phyloP scores from a whole-genome alignment of 108 stramenopile genomes.

The Nitzschia sp. region DNA sequence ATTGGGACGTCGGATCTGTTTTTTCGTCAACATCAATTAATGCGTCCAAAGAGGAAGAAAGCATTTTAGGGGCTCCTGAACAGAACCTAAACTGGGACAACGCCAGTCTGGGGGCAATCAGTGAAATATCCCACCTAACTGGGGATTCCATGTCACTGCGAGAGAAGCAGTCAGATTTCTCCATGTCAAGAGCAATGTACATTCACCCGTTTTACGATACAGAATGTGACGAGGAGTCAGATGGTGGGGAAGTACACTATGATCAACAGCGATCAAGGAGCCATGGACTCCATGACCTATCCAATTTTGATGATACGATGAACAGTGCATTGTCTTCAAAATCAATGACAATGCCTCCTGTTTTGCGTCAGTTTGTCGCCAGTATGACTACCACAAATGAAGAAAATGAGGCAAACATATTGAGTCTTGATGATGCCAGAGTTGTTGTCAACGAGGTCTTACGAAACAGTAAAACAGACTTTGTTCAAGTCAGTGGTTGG shows the following conservation, averaged over 20 bases:
- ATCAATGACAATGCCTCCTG: too few species aligned
- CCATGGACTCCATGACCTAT: too few species aligned
- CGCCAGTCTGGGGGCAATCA: conserved; percentile 5
- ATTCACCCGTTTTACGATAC: conserved; percentile 1
- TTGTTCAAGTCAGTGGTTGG: neutral
- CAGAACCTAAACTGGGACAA: conserved; percentile 13
- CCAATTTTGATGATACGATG: too few species aligned
- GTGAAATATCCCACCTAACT: conserved; percentile 17
- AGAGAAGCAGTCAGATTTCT: neutral
- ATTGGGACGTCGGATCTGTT: conserved; percentile 16
- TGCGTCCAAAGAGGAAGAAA: neutral
- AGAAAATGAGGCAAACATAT: neutral
- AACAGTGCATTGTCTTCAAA: too few species aligned
- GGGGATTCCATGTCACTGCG: neutral
- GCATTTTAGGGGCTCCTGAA: neutral
- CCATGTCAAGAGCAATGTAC: conserved; percentile 5
- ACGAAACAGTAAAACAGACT: neutral
- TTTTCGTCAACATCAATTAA: conserved; percentile 3
- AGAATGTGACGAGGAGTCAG: neutral
- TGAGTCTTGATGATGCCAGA: neutral
- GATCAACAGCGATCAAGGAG: too few species aligned
- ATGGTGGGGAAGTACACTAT: neutral
- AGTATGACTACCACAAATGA: too few species aligned
- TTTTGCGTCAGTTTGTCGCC: too few species aligned
- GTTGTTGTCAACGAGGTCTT: neutral